Evolutionary conservation across 106 monocot genomes (phyloP).

Genomic region (Dendrobium officinale): DNA sequence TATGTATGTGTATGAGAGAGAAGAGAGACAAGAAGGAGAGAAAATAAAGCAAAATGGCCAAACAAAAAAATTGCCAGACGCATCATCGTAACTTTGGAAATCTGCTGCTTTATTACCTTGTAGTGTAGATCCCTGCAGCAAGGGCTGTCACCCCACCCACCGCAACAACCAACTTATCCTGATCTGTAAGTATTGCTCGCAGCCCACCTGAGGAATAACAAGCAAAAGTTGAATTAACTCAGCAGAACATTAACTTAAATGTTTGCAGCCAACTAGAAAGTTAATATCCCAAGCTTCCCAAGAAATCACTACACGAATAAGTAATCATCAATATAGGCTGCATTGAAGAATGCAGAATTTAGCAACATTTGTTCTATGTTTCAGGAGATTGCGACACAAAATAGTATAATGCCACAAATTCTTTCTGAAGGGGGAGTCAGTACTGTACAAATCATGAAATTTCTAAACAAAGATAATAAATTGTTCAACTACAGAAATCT

Average conservation of each 20-base stretch:
- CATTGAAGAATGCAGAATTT: not conserved
- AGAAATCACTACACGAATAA: not conserved
- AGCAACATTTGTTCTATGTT: not conserved
- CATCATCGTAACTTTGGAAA: too few relatives aligned
- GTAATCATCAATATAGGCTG: not conserved
- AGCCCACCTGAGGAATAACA: constrained; percentile 53
- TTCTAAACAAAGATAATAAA: not conserved
- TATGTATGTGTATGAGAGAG: not conserved
- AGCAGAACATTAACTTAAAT: not conserved
- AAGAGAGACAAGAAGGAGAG: not conserved
- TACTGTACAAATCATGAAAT: not conserved
- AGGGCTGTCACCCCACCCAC: constrained; percentile 91
- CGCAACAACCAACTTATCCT: constrained; percentile 83
- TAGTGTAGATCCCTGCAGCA: constrained; percentile 90
- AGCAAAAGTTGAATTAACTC: not conserved
- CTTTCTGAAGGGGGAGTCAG: not conserved
- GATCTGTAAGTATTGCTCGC: constrained; percentile 78
- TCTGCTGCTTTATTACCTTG: constrained; percentile 39
- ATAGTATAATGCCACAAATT: not conserved
- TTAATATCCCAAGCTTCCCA: not conserved
- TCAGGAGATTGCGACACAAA: not conserved
- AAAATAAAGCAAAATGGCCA: not conserved
- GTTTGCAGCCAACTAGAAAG: not conserved
- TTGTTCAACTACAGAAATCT: not conserved
- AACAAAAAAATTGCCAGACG: not conserved